phyloP scores from a whole-genome alignment of 768 basidiomycete species.

The Tulasnella sp. region DNA sequence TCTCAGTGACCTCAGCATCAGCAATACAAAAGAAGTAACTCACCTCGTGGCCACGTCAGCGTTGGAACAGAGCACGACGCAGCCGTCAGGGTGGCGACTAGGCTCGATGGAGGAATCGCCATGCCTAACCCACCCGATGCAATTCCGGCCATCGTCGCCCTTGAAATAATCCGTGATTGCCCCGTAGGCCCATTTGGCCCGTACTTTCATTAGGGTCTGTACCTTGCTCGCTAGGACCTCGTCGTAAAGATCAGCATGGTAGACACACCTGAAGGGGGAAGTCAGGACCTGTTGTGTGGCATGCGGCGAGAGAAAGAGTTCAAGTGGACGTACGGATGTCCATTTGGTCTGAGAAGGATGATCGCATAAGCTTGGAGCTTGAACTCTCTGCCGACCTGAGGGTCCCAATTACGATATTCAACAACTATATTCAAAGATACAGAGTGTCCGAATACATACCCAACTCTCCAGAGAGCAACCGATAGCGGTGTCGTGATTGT shows the following conservation, averaged over 20 bases:
- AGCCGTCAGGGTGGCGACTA: constrained; percentile 37
- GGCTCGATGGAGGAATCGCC: constrained; percentile 23
- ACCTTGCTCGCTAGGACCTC: constrained; percentile 41
- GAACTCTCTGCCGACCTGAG: constrained; percentile 55
- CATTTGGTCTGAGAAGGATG: constrained; percentile 56
- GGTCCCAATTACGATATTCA: too few relatives aligned
- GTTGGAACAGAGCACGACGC: constrained; percentile 46
- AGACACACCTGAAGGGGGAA: constrained; percentile 51
- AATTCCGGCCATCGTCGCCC: constrained; percentile 33
- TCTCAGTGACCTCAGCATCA: neutral
- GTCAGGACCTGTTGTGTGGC: neutral
- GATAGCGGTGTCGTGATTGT: constrained; percentile 62
- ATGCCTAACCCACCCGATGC: constrained; percentile 63
- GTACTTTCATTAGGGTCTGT: constrained; percentile 43
- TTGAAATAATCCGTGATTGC: constrained; percentile 46
- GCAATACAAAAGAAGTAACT: neutral
- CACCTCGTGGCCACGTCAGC: constrained; percentile 37
- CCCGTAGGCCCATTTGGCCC: constrained; percentile 60
- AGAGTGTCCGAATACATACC: constrained; percentile 36
- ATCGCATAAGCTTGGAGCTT: constrained; percentile 76
- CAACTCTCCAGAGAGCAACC: constrained; percentile 76
- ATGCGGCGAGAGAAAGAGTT: neutral
- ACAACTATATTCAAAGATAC: neutral
- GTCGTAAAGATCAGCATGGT: constrained; percentile 65
- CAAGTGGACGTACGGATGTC: constrained; percentile 52